Evolutionary conservation across 805 yeast species (phyloP).

Genomic region (Cyberlindnera euphorbiiphila): DNA sequence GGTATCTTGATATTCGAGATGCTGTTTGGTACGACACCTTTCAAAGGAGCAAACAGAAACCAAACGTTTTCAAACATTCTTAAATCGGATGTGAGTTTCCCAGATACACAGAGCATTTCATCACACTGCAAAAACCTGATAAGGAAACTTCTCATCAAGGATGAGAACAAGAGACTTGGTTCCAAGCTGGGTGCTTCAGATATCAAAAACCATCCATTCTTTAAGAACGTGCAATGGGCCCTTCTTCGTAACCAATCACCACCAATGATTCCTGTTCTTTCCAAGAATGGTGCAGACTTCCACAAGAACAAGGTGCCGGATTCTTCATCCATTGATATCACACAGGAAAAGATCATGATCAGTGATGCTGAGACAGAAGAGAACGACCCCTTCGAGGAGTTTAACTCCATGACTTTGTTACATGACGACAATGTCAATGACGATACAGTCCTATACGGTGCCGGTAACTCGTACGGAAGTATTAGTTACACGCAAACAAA

Average conservation of each 20-base stretch:
- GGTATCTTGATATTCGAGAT: constrained; percentile 92
- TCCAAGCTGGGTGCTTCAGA: constrained; percentile 95
- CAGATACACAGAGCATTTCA: constrained; percentile 63
- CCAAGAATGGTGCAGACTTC: constrained; percentile 50
- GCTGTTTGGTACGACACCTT: constrained; percentile 95
- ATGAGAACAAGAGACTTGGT: constrained; percentile 85
- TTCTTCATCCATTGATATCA: constrained; percentile 26
- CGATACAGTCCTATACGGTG: constrained; percentile 46
- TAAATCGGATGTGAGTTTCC: constrained; percentile 78
- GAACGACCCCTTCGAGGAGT: constrained; percentile 76
- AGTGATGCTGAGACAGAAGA: constrained; percentile 23
- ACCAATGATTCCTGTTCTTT: constrained; percentile 87
- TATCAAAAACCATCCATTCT: constrained; percentile 84
- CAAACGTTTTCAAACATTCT: constrained; percentile 85
- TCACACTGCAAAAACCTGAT: constrained; percentile 77
- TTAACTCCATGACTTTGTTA: constrained; percentile 81
- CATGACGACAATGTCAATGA: constrained; percentile 56
- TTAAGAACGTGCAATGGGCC: constrained; percentile 94
- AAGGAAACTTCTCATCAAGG: constrained; percentile 78
- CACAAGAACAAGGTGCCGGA: constrained; percentile 30
- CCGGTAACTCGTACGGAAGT: constrained; percentile 38
- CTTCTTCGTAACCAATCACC: constrained; percentile 87
- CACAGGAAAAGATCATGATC: constrained; percentile 24
- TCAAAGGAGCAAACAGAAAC: constrained; percentile 86
- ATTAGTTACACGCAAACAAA: constrained; percentile 35